phyloP scores from a whole-genome alignment of 83 land plant species.

The Picea abies region DNA sequence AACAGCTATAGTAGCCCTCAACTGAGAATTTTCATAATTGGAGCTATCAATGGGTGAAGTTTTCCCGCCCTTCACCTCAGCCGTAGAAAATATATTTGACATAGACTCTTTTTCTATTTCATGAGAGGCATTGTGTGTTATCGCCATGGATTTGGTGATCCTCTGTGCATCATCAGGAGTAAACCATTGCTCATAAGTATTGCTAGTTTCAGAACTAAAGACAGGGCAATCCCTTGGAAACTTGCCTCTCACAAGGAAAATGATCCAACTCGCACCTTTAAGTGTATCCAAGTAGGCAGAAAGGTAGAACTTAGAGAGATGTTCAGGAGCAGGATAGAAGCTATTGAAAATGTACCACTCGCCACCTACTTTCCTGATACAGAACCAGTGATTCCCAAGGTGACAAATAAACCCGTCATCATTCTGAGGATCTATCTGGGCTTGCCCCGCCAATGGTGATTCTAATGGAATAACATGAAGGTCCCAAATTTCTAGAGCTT shows the following conservation, averaged over 20 bases:
- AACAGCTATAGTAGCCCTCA: constrained; percentile 84
- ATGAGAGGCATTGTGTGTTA: constrained; percentile 10
- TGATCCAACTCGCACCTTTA: constrained; percentile 85
- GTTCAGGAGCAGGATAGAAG: constrained; percentile 87
- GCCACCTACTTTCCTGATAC: constrained; percentile 80
- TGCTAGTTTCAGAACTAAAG: constrained; percentile 50
- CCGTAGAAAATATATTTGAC: background rate
- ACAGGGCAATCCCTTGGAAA: constrained; percentile 74
- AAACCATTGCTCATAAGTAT: constrained; percentile 89
- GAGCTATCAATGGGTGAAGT: constrained; percentile 13
- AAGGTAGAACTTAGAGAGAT: constrained; percentile 92
- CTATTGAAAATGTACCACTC: constrained; percentile 98
- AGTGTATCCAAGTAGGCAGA: constrained; percentile 86
- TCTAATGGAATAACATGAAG: constrained; percentile 79
- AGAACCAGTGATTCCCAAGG: constrained; percentile 88
- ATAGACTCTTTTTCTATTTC: background rate
- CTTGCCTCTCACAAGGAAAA: constrained; percentile 84
- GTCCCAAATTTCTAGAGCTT: constrained; percentile 90
- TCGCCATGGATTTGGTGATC: constrained; percentile 58
- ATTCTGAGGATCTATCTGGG: constrained; percentile 71
- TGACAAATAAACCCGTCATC: constrained; percentile 93
- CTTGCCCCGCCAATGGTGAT: constrained; percentile 71
- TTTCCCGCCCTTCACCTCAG: constrained; percentile 20
- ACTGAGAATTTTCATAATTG: constrained; percentile 57
- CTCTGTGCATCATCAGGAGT: constrained; percentile 87